phyloP scores from a whole-genome alignment of 2,329 filamentous ascomycete species.

The Fusarium sp. region DNA sequence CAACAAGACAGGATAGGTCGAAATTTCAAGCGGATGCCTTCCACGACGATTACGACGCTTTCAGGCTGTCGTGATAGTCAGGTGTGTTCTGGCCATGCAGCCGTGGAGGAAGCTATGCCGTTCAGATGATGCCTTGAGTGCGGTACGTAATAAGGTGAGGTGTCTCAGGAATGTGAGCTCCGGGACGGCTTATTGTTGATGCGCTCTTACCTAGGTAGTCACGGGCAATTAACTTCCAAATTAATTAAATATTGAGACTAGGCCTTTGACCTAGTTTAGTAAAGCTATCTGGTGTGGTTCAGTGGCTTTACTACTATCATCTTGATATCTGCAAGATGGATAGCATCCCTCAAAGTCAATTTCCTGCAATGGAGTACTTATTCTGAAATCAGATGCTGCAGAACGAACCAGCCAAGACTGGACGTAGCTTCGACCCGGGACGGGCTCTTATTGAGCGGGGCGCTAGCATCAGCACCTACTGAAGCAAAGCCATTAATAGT shows the following conservation, averaged over 20 bases:
- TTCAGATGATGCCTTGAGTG: constrained; percentile 36
- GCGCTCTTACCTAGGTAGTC: constrained; percentile 25
- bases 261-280: background rate
- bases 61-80: constrained; percentile 10
- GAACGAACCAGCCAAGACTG: background rate
- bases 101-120: constrained; percentile 20
- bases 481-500: constrained; percentile 16
- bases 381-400: background rate
- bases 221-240: background rate
- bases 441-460: constrained; percentile 27
- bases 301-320: background rate
- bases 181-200: constrained; percentile 46
- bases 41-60: constrained; percentile 28
- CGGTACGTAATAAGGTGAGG: constrained; percentile 16
- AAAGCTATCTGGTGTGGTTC: background rate
- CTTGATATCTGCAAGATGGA: background rate
- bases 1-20: constrained; percentile 5
- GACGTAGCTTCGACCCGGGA: background rate
- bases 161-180: constrained; percentile 29
- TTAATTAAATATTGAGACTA: background rate
- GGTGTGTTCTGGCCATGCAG: constrained; percentile 17
- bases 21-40: constrained; percentile 15
- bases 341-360: background rate
- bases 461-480: constrained; percentile 18
- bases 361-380: background rate